phyloP scores from a whole-genome alignment of 2,329 filamentous ascomycete species.

The Colletotrichum scovillei region DNA sequence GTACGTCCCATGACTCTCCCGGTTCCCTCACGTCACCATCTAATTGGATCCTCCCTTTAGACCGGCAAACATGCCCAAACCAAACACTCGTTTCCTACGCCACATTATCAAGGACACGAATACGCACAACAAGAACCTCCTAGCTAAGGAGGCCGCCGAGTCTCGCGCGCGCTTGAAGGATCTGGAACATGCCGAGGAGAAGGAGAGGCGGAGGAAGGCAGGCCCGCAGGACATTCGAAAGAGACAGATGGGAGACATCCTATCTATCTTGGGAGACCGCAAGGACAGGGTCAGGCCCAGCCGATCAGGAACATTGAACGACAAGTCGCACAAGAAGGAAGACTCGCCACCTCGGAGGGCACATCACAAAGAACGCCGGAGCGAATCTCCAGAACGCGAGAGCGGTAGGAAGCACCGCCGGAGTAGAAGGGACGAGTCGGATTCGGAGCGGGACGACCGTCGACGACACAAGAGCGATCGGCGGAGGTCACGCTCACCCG shows the following conservation, averaged over 20 bases:
- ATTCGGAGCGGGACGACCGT: slow-evolving; percentile 26
- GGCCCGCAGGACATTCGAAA: slow-evolving; percentile 63
- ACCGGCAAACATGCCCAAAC: slow-evolving; percentile 78
- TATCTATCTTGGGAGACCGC: slow-evolving; percentile 64
- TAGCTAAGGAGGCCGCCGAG: slow-evolving; percentile 86
- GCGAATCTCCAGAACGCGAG: slow-evolving; percentile 31
- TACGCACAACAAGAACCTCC: slow-evolving; percentile 86
- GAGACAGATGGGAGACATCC: slow-evolving; percentile 70
- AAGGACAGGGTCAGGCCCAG: slow-evolving; percentile 36
- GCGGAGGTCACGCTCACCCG: slow-evolving; percentile 47
- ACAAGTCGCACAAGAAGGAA: slow-evolving; percentile 19
- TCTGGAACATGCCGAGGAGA: slow-evolving; percentile 62
- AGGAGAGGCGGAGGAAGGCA: slow-evolving; percentile 57
- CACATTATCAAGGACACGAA: slow-evolving; percentile 91
- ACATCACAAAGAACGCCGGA: slow-evolving; percentile 18
- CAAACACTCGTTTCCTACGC: slow-evolving; percentile 89
- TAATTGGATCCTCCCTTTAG: slow-evolving; percentile 51
- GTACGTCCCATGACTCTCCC: slow-evolving; percentile 47
- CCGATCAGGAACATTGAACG: slow-evolving; percentile 21
- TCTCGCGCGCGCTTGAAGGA: slow-evolving; percentile 76
- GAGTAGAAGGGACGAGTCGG: slow-evolving; percentile 16
- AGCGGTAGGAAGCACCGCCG: slow-evolving; percentile 9
- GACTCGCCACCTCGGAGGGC: slow-evolving; percentile 6
- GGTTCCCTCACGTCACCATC: not conserved
- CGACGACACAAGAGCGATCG: slow-evolving; percentile 31